These are phyloP conservation scores for Ormosia semicastrata DNA, from an alignment of 306 rosid genomes.

Conservation along the genomic window DNA sequence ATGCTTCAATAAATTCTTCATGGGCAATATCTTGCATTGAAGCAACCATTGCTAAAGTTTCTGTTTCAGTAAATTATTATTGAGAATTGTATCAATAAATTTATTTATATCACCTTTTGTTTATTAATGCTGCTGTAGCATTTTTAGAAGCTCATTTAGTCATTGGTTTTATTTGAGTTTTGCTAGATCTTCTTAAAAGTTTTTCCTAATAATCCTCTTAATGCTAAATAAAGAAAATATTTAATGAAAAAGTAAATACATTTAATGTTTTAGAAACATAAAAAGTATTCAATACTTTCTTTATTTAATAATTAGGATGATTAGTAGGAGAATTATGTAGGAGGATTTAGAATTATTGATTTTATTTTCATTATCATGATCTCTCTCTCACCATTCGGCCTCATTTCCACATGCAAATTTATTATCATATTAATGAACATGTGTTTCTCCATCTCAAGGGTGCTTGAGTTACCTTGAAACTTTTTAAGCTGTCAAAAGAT, in stretches of 20 bases:
- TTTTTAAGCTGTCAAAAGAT: background rate
- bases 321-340: no score
- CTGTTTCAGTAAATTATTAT: background rate
- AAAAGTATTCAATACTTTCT: no score
- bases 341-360: no score
- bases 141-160: background rate
- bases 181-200: no score
- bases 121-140: background rate
- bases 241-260: no score
- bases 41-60: background rate
- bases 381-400: background rate
- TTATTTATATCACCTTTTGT: background rate
- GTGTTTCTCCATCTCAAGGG: background rate
- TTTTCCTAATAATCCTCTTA: no score
- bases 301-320: no score
- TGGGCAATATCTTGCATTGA: background rate
- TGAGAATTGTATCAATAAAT: background rate
- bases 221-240: no score
- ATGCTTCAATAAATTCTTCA: background rate
- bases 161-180: background rate
- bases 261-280: no score
- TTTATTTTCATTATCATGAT: conserved; percentile 18
- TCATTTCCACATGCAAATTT: background rate
- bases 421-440: background rate
- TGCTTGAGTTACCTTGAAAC: background rate